These are phyloP conservation scores for Colletotrichum sp. DNA, from an alignment of 2,329 filamentous ascomycete species.

Conservation along the genomic window DNA sequence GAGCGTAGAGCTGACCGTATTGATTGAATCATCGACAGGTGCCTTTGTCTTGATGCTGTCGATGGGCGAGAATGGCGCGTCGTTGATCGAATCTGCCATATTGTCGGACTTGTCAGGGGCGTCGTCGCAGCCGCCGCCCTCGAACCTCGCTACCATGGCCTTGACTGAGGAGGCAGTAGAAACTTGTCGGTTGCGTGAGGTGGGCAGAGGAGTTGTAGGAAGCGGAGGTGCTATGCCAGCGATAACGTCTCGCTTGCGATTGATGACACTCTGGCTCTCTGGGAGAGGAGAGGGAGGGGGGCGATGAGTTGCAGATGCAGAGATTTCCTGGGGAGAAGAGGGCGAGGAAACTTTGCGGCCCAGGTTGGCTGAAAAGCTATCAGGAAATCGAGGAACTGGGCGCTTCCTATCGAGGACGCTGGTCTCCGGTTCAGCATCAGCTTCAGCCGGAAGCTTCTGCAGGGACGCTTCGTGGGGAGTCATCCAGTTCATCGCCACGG, in stretches of 20 bases:
- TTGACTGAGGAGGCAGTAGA: conserved; percentile 12
- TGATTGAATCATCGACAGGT: neutral
- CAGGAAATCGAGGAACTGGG: conserved; percentile 8
- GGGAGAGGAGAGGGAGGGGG: neutral
- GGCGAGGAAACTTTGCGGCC: conserved; percentile 3
- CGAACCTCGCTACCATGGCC: conserved; percentile 17
- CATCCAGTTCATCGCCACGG: neutral
- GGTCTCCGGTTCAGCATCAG: conserved; percentile 9
- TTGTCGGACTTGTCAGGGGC: neutral
- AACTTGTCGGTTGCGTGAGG: neutral
- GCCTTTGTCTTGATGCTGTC: neutral
- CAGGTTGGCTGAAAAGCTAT: conserved; percentile 18
- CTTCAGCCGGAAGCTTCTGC: conserved; percentile 2
- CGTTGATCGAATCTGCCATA: neutral
- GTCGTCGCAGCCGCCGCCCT: neutral
- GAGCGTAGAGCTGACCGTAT: neutral
- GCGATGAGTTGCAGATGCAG: neutral
- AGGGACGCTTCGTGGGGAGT: neutral
- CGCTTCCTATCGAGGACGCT: conserved; percentile 19
- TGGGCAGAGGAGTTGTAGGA: neutral
- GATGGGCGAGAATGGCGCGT: neutral
- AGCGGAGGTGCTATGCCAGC: neutral
- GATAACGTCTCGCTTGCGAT: conserved; percentile 7
- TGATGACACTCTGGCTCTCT: neutral
- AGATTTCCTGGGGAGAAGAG: neutral